phyloP scores from a whole-genome alignment of 2,329 filamentous ascomycete genomes.

The Aspergillus chevalieri region DNA sequence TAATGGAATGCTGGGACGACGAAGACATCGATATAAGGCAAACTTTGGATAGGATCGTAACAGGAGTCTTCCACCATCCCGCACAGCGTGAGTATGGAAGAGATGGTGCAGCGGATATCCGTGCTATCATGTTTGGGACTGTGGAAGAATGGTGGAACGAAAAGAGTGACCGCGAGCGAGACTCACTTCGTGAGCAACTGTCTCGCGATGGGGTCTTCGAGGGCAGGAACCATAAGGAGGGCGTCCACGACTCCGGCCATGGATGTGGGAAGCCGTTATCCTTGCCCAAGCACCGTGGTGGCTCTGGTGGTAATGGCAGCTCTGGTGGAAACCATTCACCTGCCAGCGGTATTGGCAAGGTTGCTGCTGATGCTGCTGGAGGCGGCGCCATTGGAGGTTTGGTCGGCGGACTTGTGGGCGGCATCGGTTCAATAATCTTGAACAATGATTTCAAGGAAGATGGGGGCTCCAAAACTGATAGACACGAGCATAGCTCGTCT shows the following conservation, averaged over 20 bases:
- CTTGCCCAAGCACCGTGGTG: conserved; percentile 56
- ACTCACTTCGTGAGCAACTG: conserved; percentile 67
- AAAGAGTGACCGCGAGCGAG: conserved; percentile 56
- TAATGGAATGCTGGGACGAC: conserved; percentile 84
- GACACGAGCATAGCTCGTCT: conserved; percentile 7
- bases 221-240: conserved; percentile 80
- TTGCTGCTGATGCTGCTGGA: conserved; percentile 55
- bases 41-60: conserved; percentile 68
- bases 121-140: conserved; percentile 68
- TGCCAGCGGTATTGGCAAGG: conserved; percentile 40
- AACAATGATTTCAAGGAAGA: conserved; percentile 37
- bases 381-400: conserved; percentile 64
- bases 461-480: background rate
- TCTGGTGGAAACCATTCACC: conserved; percentile 14
- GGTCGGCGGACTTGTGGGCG: conserved; percentile 60
- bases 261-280: conserved; percentile 75
- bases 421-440: conserved; percentile 56
- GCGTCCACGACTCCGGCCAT: conserved; percentile 76
- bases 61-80: conserved; percentile 82
- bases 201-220: conserved; percentile 70
- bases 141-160: conserved; percentile 77
- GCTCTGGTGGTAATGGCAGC: conserved; percentile 14
- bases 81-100: conserved; percentile 65
- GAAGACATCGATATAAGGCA: conserved; percentile 62
- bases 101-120: conserved; percentile 66